Base-by-base conservation (phyloP, 495 filamentous ascomycete species). In the Tuber aestivum region DNA sequence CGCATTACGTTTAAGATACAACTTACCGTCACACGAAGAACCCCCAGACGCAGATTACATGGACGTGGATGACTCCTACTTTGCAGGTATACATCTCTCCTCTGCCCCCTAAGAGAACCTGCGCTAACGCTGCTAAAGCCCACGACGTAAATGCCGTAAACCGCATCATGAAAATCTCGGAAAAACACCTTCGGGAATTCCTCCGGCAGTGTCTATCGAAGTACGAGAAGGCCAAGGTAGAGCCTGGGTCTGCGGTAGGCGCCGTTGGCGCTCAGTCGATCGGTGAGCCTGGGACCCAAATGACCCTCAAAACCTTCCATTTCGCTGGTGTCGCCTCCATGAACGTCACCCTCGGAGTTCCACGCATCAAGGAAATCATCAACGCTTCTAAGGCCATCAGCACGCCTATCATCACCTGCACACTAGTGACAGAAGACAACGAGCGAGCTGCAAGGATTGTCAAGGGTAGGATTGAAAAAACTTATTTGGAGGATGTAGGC, bases 301-400 rank as follows among this genome's bases (percentile, higher is more conserved):
- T 99, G 96, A 99, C 95, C 3, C 86, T 99, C 81, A 98, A 98
- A 86, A 99, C 95, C 83, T 99, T 99, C 91, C 95, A 99, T 91
- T 99, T 99, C 86, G 95, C 95, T 81, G 95, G 95, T 92, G 96
- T 99, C 77, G 96, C 95, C 38, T 94, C 94, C 81, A 97, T 99
- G 95, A 96, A 92, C 87, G 95, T 98, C 81, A 99, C 96, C 0
- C 93, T 97, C 83, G 95, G 95, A 91, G 95, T 99, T 2, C 95
- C 95, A 3, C 95, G 95, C 89, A 98, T 99, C 84, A 99, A 98
- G 85, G 95, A 99, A 88, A 99, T 99, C 81, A 99, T 99, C 89
- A 98, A 98, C 85, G 95, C 95, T 10, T 94, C 92, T 16, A 95
- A 92, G 83, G 86, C 86, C 68, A 98, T 99, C 83, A 96, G 93